These are phyloP conservation scores for Plasmodium inui DNA, from an alignment of 169 alveolate genomes.

Conservation along the genomic window DNA sequence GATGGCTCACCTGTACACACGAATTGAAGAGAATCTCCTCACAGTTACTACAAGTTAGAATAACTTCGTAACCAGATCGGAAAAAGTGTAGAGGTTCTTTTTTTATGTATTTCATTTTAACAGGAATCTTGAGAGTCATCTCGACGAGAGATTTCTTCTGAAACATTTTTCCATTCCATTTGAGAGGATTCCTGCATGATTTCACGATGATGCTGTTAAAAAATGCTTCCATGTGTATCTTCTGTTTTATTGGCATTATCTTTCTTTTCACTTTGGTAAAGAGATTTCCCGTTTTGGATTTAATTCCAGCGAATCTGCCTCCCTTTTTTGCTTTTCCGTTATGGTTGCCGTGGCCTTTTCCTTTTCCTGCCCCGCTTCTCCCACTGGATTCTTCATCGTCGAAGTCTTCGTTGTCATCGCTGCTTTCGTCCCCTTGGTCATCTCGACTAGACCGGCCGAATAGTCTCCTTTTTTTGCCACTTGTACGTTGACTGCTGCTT, in stretches of 20 bases:
- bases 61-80: constrained; percentile 67
- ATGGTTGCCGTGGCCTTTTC: neutral
- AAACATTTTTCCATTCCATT: constrained; percentile 72
- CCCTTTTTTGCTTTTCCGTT: neutral
- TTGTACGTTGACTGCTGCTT: neutral
- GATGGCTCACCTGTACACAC: constrained; percentile 48
- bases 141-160: constrained; percentile 38
- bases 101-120: constrained; percentile 50
- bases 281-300: constrained; percentile 6
- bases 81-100: constrained; percentile 45
- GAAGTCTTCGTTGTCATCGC: neutral
- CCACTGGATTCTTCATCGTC: neutral
- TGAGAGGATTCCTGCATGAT: constrained; percentile 49
- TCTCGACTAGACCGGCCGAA: neutral
- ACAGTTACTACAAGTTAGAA: constrained; percentile 53
- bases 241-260: constrained; percentile 38
- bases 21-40: constrained; percentile 49
- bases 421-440: neutral
- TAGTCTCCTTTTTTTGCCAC: constrained; percentile 11
- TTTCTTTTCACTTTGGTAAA: constrained; percentile 15
- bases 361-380: neutral
- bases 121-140: constrained; percentile 69
- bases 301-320: neutral
- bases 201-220: constrained; percentile 69
- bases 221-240: constrained; percentile 66